Evolutionary conservation across 805 yeast species (phyloP).

Genomic region (Saccharomycopsis sp.): DNA sequence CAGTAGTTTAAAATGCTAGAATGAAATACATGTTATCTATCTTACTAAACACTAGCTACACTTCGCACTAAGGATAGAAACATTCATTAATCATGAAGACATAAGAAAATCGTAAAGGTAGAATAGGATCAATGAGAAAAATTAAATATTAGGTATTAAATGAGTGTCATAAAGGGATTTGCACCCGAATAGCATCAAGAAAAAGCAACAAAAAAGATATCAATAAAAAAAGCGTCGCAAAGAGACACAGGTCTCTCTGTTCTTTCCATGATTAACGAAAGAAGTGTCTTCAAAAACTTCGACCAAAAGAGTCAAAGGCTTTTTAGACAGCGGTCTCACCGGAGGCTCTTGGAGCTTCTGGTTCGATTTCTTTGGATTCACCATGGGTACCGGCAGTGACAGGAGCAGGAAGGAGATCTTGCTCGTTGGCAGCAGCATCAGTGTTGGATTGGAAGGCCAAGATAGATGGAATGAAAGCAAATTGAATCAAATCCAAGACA

Average conservation of each 20-base stretch:
- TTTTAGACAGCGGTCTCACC: constrained; percentile 34
- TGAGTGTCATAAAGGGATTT: background rate
- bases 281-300: background rate
- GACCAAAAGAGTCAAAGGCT: background rate
- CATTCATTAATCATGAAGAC: background rate
- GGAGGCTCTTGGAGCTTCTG: constrained; percentile 35
- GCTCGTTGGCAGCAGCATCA: background rate
- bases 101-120: background rate
- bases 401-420: constrained; percentile 11
- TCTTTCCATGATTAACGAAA: background rate
- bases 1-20: too few relatives aligned
- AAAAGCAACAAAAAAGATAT: background rate
- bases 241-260: background rate
- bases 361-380: constrained; percentile 14
- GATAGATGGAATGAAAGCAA: constrained; percentile 29
- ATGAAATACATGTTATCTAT: too few relatives aligned
- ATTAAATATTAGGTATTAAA: constrained; percentile 1
- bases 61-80: background rate
- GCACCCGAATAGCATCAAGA: background rate
- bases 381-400: constrained; percentile 24
- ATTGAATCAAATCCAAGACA: constrained; percentile 43
- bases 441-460: constrained; percentile 19
- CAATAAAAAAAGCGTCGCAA: background rate
- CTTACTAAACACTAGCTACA: too few relatives aligned
- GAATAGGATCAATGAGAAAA: background rate